These are phyloP conservation scores for Fistulinella prunicolor DNA, from an alignment of 768 basidiomycete species.

Conservation along the genomic window DNA sequence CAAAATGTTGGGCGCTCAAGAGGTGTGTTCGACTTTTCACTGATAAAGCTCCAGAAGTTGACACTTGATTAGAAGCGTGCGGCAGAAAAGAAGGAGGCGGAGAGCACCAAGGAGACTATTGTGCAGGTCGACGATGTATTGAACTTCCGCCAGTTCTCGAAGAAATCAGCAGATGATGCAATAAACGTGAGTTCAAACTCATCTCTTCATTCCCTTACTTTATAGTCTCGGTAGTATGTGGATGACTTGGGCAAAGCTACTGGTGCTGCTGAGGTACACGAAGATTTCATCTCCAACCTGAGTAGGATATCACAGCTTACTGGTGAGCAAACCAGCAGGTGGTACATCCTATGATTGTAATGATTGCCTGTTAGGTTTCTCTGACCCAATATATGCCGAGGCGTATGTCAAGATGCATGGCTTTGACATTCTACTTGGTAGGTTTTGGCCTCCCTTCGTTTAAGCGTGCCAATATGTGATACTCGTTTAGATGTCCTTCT, in stretches of 20 bases:
- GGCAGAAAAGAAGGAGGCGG: conserved; percentile 84
- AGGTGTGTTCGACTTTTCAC: conserved; percentile 46
- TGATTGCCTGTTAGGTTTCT: conserved; percentile 65
- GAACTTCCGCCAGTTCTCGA: conserved; percentile 91
- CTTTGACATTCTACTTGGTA: conserved; percentile 92
- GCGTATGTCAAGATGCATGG: conserved; percentile 97
- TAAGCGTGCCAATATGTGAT: neutral
- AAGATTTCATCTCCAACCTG: conserved; percentile 93
- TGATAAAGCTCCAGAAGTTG: neutral
- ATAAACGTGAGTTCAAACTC: conserved; percentile 52
- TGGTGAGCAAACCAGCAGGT: conserved; percentile 42
- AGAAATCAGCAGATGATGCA: conserved; percentile 80
- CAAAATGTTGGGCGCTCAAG: conserved; percentile 94
- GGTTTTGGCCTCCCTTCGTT: conserved; percentile 10
- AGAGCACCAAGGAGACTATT: conserved; percentile 58
- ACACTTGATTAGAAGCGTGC: conserved; percentile 67
- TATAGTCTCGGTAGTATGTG: conserved; percentile 58
- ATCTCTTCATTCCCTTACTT: neutral
- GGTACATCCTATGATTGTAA: neutral
- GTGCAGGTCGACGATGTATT: conserved; percentile 94
- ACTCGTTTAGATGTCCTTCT: conserved; percentile 74
- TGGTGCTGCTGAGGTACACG: conserved; percentile 74
- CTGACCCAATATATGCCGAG: conserved; percentile 97
- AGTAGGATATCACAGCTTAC: conserved; percentile 93
- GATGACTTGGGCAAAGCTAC: conserved; percentile 89